Evolutionary conservation across 2,329 filamentous ascomycete species (phyloP), one percentile per base, ranked within the genome.

Genomic region (Colletotrichum brevisporum): DNA sequence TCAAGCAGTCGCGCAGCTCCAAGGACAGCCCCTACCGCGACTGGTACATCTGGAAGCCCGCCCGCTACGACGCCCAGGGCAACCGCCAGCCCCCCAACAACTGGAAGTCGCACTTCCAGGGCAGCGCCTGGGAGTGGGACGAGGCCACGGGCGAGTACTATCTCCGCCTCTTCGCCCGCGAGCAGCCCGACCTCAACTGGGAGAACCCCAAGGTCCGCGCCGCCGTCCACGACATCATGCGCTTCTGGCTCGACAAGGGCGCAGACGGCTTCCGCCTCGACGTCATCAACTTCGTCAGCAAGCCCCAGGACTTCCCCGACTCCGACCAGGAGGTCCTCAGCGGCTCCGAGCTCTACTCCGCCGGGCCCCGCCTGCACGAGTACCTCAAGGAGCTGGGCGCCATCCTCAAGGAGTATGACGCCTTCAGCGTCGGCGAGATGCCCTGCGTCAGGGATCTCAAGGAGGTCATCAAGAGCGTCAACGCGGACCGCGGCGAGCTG

Each of bases 171-270:
- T 95, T 93, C 78, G 88, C 88, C 50, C 86, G 85, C 5, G 88
- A 91, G 72, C 92, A 94, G 76, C 92, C 92, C 0, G 92, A 94
- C 72, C 85, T 95, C 48, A 94, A 94, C 80, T 94, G 92, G 92
- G 90, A 94, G 75, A 91, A 91, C 73, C 84, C 85, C 0, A 85
- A 85, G 0, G 89, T 92, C 3, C 86, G 91, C 41, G 80, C 86
- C 63, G 90, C 90, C 2, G 89, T 93, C 2, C 90, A 93, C 76
- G 83, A 90, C 48, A 85, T 90, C 24, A 91, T 93, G 84, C 85
- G 86, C 24, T 94, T 94, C 79, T 94, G 92, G 92, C 85, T 94
- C 2, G 84, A 92, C 70, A 87, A 88, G 47, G 91, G 91, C 2
- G 86, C 88, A 0, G 87, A 90, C 67, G 90, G 90, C 4, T 92